Evolutionary conservation across 352 stramenopile species (phyloP), one percentile per base, ranked within the genome.

Genomic region (Globisporangium perplexum): DNA sequence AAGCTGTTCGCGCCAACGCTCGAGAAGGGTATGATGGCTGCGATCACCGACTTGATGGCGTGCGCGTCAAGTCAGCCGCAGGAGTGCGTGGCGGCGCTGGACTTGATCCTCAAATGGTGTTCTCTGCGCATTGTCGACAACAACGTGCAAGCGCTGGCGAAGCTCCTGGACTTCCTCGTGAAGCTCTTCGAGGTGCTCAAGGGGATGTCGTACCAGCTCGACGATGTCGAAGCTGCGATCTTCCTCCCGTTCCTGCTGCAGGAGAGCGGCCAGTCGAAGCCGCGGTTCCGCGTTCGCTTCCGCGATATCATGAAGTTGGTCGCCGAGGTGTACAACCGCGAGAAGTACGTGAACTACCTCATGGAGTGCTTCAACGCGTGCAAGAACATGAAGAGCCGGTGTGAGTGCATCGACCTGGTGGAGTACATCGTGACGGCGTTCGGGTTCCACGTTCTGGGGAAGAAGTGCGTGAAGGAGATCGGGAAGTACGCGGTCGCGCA

Each of bases 361-460:
- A 66, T 83, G 28, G 85, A 93, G n/a, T 90, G 85, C 61, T 85
- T 95, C 52, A 91, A 77, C 38, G 73, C 63, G 12, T 90, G 78
- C 11, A 95, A 93, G 62, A 95, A 93, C 57, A 91, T 83, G 60
- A 90, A 90, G 39, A 95, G 83, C 48, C 76, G 83, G 15, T 91
- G 76, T 42, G 83, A 91, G 48, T 95, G 85, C 57, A 87, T 95
- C 24, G 81, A 92, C 56, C 49, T 92, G 36, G 60, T 93, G 15
- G 83, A 93, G 65, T 85, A 81, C 35, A 85, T 95, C 39, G 75
- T 89, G 12, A 72, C 73, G 14, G 62, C 59, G 14, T 69, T 86
- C 22, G 83, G 83, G 0, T 73, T 87, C 15, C 75, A 84, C 5
- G 55, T 78, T 15, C 56, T 93, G 11, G 83, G 85, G 20, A 88